Conservation (phyloP, 2,329 filamentous ascomycete species). For the Colletotrichum lentis region DNA sequence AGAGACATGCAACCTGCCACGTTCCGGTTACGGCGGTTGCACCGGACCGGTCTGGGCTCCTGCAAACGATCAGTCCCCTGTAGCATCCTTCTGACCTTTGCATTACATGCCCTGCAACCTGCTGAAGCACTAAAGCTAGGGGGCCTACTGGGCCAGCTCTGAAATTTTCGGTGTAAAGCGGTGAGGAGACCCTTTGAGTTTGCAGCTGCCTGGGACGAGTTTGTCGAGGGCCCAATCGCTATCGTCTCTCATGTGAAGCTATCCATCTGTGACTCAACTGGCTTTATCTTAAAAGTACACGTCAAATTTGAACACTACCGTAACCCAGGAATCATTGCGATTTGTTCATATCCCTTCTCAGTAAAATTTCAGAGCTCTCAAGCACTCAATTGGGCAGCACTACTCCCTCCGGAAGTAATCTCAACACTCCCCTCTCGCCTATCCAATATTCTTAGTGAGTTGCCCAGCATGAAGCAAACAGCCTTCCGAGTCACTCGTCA, state of each 20-base stretch:
- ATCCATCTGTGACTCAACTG: slow-evolving; percentile 34
- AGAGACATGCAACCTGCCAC: slow-evolving; percentile 4
- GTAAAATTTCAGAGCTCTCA: neutral
- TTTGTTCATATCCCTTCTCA: neutral
- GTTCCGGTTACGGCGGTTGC: slow-evolving; percentile 34
- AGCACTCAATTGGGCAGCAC: neutral
- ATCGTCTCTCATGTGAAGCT: slow-evolving; percentile 22
- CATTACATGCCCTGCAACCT: slow-evolving; percentile 12
- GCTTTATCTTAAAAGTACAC: neutral
- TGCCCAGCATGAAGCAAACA: slow-evolving; percentile 47
- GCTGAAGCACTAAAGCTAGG: slow-evolving; percentile 2
- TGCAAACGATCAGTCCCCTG: slow-evolving; percentile 14
- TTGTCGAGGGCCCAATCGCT: slow-evolving; percentile 18
- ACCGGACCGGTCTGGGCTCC: slow-evolving; percentile 25
- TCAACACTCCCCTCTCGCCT: neutral
- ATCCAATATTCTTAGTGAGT: slow-evolving; percentile 7
- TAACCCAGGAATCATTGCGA: slow-evolving; percentile 13
- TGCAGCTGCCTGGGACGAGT: slow-evolving; percentile 14
- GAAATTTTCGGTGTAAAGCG: slow-evolving; percentile 39
- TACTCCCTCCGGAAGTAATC: slow-evolving; percentile 5
- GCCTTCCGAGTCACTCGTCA: slow-evolving; percentile 47
- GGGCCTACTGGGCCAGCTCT: slow-evolving; percentile 7
- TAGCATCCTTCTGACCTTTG: slow-evolving; percentile 12
- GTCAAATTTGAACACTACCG: slow-evolving; percentile 17
- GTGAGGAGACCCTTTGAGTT: slow-evolving; percentile 31